These are phyloP conservation scores for Rhodotorula kratochvilovae DNA, from an alignment of 768 basidiomycete species.

Conservation along the genomic window DNA sequence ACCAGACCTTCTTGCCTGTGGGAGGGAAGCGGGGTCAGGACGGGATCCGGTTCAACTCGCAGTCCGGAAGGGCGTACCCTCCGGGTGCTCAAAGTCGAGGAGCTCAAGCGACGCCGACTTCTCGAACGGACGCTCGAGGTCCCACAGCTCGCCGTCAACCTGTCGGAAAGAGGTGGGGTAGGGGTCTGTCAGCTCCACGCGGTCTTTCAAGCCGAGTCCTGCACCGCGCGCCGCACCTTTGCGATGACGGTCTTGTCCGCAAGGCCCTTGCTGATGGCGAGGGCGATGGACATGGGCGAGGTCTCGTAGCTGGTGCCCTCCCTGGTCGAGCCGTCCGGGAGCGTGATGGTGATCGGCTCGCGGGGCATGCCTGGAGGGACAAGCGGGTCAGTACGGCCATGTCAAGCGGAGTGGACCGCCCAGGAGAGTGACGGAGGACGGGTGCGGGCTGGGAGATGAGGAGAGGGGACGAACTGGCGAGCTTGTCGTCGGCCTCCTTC, in stretches of 20 bases:
- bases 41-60: background rate
- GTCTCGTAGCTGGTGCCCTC: slow-evolving; percentile 91
- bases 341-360: slow-evolving; percentile 72
- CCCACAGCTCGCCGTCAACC: slow-evolving; percentile 87
- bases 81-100: slow-evolving; percentile 85
- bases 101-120: slow-evolving; percentile 71
- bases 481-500: slow-evolving; percentile 71
- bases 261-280: slow-evolving; percentile 76
- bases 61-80: slow-evolving; percentile 55
- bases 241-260: slow-evolving; percentile 88
- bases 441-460: background rate
- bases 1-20: slow-evolving; percentile 90
- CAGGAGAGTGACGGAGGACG: background rate
- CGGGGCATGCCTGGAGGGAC: slow-evolving; percentile 56
- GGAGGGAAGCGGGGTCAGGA: slow-evolving; percentile 37
- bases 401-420: too few species aligned
- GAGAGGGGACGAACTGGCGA: slow-evolving; percentile 60
- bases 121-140: slow-evolving; percentile 92
- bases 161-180: slow-evolving; percentile 42
- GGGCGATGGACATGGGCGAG: slow-evolving; percentile 83
- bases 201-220: background rate
- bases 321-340: slow-evolving; percentile 79
- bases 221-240: slow-evolving; percentile 57
- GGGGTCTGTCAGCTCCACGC: background rate
- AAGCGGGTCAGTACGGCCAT: background rate